Base-by-base conservation (phyloP, 805 yeast species). In the Myxozyma nipponensis region DNA sequence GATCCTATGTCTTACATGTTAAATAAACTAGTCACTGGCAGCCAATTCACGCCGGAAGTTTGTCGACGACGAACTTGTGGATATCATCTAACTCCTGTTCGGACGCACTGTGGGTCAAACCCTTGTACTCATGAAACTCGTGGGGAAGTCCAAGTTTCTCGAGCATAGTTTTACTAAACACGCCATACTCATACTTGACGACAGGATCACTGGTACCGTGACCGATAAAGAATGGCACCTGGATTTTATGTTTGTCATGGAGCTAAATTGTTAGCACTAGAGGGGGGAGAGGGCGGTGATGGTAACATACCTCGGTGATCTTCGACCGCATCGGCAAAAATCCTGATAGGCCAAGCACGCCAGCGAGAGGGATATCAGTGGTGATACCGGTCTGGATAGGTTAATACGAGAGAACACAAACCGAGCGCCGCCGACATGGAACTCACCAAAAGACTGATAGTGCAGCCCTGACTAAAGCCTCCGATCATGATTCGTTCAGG, bases 401-500 rank as follows among this genome's bases (percentile, higher is more conserved):
- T 9, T 45, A 15, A 9, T 34, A 22, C 6, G 4, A 10, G 28
- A 13, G 4, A 10, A 17, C 17, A 18, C 10, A 17, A 2, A 15
- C 15, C 18, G 1, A 19, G 13, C 4, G 15, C 21, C 25, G 4
- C 42, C 21, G 21, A 3, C 13, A 13, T 6, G n/a, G n/a, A 4
- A 49, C 65, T 18, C 49, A 61, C 63, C 2, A 86, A 87, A 52
- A 86, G 70, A 1, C 93, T 70, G 9, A 91, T 54, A 1, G 95
- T 89, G 43, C 88, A 95, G 48, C 98, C 98, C 69, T 93, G 98
- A 3, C 95, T 84, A 65, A 93, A 93, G 0, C 98, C 98, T 32
- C 98, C 98, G 50, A 93, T 72, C n/a, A 93, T 72, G 42, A 93
- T 84, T 46, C 84, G 78, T 32, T 63, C 60, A 10, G 71, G 50